Conservation (phyloP, 2,329 filamentous ascomycete species). For the Pseudocercospora vitis region DNA sequence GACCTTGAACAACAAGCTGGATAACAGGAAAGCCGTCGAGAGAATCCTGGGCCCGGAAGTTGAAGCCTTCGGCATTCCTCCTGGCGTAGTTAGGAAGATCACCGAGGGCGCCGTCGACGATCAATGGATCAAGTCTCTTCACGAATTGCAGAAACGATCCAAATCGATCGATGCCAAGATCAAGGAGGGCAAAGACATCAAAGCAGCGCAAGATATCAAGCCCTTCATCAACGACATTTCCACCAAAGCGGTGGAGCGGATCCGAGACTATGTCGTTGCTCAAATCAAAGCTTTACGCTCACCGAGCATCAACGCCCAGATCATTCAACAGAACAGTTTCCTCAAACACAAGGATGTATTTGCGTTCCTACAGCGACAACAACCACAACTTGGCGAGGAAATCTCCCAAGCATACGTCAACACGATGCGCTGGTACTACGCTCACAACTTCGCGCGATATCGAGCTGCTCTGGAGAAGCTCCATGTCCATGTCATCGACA, state of each 20-base stretch:
- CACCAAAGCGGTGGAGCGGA: slow-evolving; percentile 86
- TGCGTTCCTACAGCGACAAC: slow-evolving; percentile 78
- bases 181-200: slow-evolving; percentile 62
- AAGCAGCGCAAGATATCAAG: slow-evolving; percentile 78
- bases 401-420: slow-evolving; percentile 94
- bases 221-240: slow-evolving; percentile 83
- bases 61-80: slow-evolving; percentile 87
- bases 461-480: slow-evolving; percentile 79
- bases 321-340: slow-evolving; percentile 92
- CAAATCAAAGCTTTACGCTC: slow-evolving; percentile 93
- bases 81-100: slow-evolving; percentile 78
- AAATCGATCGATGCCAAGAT: slow-evolving; percentile 68
- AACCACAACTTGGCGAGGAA: slow-evolving; percentile 80
- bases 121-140: slow-evolving; percentile 77
- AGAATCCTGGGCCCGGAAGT: slow-evolving; percentile 83
- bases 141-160: slow-evolving; percentile 78
- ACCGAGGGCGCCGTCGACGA: slow-evolving; percentile 88
- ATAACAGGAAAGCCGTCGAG: slow-evolving; percentile 87
- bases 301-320: slow-evolving; percentile 94
- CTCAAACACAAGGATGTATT: slow-evolving; percentile 86
- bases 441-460: slow-evolving; percentile 87
- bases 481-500: slow-evolving; percentile 78
- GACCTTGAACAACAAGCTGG: slow-evolving; percentile 76
- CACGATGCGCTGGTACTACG: slow-evolving; percentile 98
- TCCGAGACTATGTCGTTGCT: slow-evolving; percentile 88